Conservation (phyloP, 768 basidiomycete species). For the Cubamyces sp. region DNA sequence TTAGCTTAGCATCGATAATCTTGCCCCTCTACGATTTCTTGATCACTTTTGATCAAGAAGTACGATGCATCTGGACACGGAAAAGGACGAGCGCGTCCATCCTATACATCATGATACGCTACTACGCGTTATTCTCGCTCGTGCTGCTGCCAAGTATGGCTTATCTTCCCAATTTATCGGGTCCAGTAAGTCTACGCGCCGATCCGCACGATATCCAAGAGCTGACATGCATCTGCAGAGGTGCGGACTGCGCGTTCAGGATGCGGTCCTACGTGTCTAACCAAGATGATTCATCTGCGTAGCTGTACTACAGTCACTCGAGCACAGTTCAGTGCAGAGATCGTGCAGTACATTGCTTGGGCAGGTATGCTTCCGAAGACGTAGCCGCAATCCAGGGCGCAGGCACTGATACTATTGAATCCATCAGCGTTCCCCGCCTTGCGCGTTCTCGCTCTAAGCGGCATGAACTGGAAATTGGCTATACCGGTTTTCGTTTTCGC, state of each 20-base stretch:
- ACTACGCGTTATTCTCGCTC: slow-evolving; percentile 4
- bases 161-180: neutral
- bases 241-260: no score
- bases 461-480: neutral
- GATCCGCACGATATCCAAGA: no score
- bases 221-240: no score
- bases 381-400: no score
- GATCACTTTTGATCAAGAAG: slow-evolving; percentile 16
- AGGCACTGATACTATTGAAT: no score
- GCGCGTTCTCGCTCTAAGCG: neutral
- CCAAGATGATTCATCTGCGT: neutral
- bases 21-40: slow-evolving; percentile 10
- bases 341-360: neutral
- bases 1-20: no score
- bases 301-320: neutral
- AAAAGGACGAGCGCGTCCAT: slow-evolving; percentile 12
- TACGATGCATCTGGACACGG: slow-evolving; percentile 20
- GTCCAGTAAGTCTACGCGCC: neutral
- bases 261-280: no score
- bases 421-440: neutral
- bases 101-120: slow-evolving; percentile 19
- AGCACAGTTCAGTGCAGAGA: neutral
- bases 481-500: neutral
- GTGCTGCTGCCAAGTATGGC: neutral
- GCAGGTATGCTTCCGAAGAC: neutral